Base-by-base conservation (phyloP, 2,329 filamentous ascomycete genomes). In the Meredithiella fracta region DNA sequence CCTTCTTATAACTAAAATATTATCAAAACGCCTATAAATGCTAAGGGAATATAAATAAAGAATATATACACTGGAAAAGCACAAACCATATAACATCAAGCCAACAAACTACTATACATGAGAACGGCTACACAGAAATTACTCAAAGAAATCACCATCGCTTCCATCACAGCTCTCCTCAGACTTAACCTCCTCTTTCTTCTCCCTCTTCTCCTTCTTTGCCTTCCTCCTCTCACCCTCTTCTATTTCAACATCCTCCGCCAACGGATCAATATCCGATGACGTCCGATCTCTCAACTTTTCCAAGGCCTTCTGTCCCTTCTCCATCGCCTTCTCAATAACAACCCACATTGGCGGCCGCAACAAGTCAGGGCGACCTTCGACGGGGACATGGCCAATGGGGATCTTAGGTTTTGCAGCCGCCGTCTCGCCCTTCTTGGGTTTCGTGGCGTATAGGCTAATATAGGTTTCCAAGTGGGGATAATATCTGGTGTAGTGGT, bases 401-500 rank as follows among this genome's bases (percentile, higher is more conserved):
- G 70, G 65, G 22, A 71, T 69, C 9, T 68, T 65, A 3, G 65
- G 68, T 6, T 60, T 61, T 4, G 69, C 70, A 3, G 26, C 9
- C 55, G 72, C 66, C 3, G 65, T 63, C 44, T 69, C 68, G 15
- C 67, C 69, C 2, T 69, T 70, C 17, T 52, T 52, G 17, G 7
- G 22, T 9, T 40, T 17, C 53, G 62, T 62, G 61, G 76, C 71
- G 61, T 82, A 83, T 15, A 84, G 65, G 62, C 78, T 80, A 60
- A 85, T 73, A 67, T 92, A 92, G 22, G 75, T 72, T 66, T 86
- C 80, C 62, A 82, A 72, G 47, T 85, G 77, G 1, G 86, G 86
- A 60, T 79, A 85, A 67, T 82, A 84, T 54, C 79, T 75, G 1
- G 85, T 79, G 64, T 92, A 92, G 62, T 86, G 81, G 60, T 85